phyloP scores from a whole-genome alignment of 495 filamentous ascomycete species.

The Neurospora sp. region DNA sequence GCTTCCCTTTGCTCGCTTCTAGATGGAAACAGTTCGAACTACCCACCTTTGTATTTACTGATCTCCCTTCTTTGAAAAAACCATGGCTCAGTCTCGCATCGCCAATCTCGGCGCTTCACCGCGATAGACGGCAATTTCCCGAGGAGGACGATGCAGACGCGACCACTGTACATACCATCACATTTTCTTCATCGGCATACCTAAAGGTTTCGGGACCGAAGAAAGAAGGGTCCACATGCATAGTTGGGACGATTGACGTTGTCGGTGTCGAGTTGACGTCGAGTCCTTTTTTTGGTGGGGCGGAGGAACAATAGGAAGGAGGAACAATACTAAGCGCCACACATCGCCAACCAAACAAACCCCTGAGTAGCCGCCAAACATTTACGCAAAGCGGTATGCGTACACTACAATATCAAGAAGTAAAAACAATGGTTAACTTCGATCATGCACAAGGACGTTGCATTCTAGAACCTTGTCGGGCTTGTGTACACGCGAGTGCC shows the following conservation, averaged over 20 bases:
- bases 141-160: not conserved
- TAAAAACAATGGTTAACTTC: not conserved
- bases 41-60: not conserved
- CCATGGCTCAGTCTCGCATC: not conserved
- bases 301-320: constrained; percentile 22
- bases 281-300: not conserved
- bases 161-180: not conserved
- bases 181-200: not conserved
- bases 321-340: constrained; percentile 16
- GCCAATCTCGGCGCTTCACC: not conserved
- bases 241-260: not conserved
- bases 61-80: not conserved
- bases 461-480: not conserved
- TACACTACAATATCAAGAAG: not conserved
- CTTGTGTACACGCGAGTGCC: not conserved
- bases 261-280: not conserved
- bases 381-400: not conserved
- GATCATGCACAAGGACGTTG: not conserved
- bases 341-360: not conserved
- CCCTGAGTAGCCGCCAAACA: not conserved
- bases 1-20: constrained; percentile 58
- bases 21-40: constrained; percentile 1
- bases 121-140: not conserved
- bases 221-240: not conserved
- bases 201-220: not conserved